Base-by-base conservation (phyloP, 2,329 filamentous ascomycete species). In the Nigrospora oryzae region DNA sequence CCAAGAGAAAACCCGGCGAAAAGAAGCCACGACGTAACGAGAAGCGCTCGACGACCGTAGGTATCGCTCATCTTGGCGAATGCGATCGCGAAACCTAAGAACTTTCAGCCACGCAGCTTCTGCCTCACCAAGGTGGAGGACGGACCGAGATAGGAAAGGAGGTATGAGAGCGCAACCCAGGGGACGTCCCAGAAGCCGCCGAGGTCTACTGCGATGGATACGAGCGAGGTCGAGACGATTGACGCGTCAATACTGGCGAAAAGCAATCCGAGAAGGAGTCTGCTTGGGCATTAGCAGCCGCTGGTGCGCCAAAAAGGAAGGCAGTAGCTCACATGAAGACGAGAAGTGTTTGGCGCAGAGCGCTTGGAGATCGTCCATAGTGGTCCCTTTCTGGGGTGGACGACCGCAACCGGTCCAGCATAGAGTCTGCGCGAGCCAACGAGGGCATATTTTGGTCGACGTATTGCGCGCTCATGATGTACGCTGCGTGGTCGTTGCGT, bases 1-100 rank as follows among this genome's bases (percentile, higher is more conserved):
- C 72, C 74, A 38, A 77, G 59, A 0, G 75, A 79, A 46, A 77
- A 79, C 33, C 64, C 66, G n/a, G 73, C 63, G 46, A 80, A 80
- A 16, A 79, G 56, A 17, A 72, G 56, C 73, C 74, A 79, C 7
- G 74, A 74, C 32, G 66, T 57, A 17, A 71, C 61, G 39, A 78
- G 56, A 52, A 75, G 63, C 52, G 72, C 66, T 44, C 66, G 66
- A 28, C 74, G 69, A n/a, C 77, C 77, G 44, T 77, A 79, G 15
- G 80, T 74, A 53, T 80, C 75, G 51, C 75, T 79, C 35, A 78
- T 58, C 50, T 77, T 79, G n/a, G 77, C 74, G 47, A 77, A 73
- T 41, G 71, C 70, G 28, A 79, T 70, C 4, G 76, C 72, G 40
- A 78, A 77, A n/a, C 74, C 73, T 75, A 44, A 4, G 17, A 10